These are phyloP conservation scores for Talaromyces sp. DNA, from an alignment of 2,329 filamentous ascomycete species.

Conservation along the genomic window DNA sequence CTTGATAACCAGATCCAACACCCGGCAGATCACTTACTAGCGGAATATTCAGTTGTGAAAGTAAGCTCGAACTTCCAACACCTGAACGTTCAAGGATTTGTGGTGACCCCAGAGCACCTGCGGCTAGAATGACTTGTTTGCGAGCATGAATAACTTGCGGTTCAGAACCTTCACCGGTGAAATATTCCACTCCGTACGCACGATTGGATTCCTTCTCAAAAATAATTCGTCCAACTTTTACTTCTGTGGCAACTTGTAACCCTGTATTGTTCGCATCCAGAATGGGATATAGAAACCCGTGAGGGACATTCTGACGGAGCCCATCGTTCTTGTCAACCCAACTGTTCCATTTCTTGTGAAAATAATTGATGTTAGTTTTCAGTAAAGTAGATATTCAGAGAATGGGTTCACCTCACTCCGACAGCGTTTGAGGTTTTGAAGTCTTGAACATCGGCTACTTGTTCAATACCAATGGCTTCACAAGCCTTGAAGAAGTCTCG, in stretches of 20 bases:
- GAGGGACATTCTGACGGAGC: conserved; percentile 21
- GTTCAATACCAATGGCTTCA: conserved; percentile 16
- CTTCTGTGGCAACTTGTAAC: conserved; percentile 7
- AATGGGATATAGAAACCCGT: conserved; percentile 20
- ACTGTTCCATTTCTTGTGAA: conserved; percentile 20
- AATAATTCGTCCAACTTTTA: conserved; percentile 7
- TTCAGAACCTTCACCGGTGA: background rate
- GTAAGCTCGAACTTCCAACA: background rate
- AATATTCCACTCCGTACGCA: conserved; percentile 8
- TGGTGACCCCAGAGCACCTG: conserved; percentile 10
- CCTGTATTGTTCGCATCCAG: conserved; percentile 4
- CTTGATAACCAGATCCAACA: conserved; percentile 6
- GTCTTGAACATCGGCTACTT: conserved; percentile 19
- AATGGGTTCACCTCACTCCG: conserved; percentile 13
- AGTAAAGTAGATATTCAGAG: background rate
- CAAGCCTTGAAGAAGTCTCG: conserved; percentile 21
- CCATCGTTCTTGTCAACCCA: conserved; percentile 21
- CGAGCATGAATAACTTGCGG: background rate
- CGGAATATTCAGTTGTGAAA: background rate
- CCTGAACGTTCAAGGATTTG: conserved; percentile 8
- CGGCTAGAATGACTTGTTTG: conserved; percentile 8
- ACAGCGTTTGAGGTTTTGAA: conserved; percentile 20
- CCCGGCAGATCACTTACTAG: conserved; percentile 5
- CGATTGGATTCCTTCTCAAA: background rate
- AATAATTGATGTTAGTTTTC: background rate